phyloP scores from a whole-genome alignment of 139 green algal genomes.

The Coccomyxa sp. region DNA sequence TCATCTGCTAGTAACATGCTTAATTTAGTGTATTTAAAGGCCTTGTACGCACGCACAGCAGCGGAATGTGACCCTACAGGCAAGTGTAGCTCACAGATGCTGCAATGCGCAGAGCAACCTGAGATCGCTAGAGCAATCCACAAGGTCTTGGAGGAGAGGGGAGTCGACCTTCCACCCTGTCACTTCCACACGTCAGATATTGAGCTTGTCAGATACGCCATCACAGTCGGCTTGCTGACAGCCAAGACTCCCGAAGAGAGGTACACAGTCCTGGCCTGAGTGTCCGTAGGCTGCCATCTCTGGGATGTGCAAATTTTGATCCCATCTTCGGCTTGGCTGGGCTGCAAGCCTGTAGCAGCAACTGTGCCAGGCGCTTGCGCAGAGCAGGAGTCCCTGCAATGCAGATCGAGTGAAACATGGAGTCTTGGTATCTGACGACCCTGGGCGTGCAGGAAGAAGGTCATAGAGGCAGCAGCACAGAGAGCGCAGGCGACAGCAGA shows the following conservation, averaged over 20 bases:
- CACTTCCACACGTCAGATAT: neutral
- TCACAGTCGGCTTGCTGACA: neutral
- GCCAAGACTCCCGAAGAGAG: neutral
- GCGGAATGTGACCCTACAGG: too few species aligned
- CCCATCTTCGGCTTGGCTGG: too few species aligned
- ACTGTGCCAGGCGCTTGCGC: too few species aligned
- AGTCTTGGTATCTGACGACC: neutral
- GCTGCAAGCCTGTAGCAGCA: too few species aligned
- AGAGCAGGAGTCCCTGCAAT: neutral
- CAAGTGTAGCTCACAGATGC: too few species aligned
- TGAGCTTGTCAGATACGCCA: neutral
- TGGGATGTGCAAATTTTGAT: too few species aligned
- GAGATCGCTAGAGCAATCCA: neutral
- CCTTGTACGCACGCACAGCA: too few species aligned
- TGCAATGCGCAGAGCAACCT: neutral
- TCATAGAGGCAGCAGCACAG: neutral
- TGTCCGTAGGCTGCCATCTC: neutral
- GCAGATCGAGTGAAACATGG: neutral
- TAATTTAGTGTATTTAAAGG: too few species aligned
- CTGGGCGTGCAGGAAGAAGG: constrained; percentile 3
- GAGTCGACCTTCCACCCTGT: neutral
- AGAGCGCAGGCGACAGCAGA: neutral
- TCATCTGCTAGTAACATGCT: too few species aligned
- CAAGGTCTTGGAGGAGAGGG: neutral
- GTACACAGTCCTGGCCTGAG: neutral